Evolutionary conservation across 192 early-diverging fungal species (phyloP).

Genomic region (Spinellus fusiger): DNA sequence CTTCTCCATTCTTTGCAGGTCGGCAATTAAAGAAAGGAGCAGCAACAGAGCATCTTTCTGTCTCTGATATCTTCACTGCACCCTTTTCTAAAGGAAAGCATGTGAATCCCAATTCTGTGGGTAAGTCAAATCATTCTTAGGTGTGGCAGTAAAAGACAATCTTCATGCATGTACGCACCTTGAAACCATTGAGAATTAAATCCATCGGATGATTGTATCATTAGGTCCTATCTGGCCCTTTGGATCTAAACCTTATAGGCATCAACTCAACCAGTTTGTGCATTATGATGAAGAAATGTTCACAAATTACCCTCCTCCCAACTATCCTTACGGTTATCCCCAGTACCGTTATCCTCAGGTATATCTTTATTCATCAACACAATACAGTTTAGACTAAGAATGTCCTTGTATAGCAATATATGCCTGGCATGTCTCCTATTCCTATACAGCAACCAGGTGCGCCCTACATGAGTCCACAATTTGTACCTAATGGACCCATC

Average conservation of each 20-base stretch:
- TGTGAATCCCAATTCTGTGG: conserved; percentile 30
- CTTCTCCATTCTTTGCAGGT: conserved; percentile 26
- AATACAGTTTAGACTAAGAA: neutral
- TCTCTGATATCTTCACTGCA: conserved; percentile 34
- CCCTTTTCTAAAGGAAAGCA: conserved; percentile 42
- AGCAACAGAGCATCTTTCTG: neutral
- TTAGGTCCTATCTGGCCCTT: conserved; percentile 52
- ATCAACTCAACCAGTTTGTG: conserved; percentile 42
- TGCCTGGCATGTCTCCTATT: conserved; percentile 41
- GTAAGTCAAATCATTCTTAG: conserved; percentile 14
- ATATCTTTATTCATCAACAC: conserved; percentile 3
- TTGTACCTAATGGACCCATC: conserved; percentile 35
- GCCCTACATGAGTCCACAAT: conserved; percentile 42
- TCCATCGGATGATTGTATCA: too few relatives aligned
- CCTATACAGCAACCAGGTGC: conserved; percentile 38
- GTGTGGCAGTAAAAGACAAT: neutral
- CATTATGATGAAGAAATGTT: conserved; percentile 46
- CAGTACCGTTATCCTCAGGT: conserved; percentile 38
- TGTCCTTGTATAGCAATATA: conserved; percentile 29
- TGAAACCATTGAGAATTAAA: too few relatives aligned
- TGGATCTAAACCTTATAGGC: conserved; percentile 44
- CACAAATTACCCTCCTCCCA: conserved; percentile 33
- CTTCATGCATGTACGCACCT: neutral
- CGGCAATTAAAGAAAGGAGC: conserved; percentile 25
- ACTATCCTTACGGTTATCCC: conserved; percentile 31